These are phyloP conservation scores for Calonectria hongkongensis DNA, from an alignment of 2,329 filamentous ascomycete genomes.

Conservation along the genomic window DNA sequence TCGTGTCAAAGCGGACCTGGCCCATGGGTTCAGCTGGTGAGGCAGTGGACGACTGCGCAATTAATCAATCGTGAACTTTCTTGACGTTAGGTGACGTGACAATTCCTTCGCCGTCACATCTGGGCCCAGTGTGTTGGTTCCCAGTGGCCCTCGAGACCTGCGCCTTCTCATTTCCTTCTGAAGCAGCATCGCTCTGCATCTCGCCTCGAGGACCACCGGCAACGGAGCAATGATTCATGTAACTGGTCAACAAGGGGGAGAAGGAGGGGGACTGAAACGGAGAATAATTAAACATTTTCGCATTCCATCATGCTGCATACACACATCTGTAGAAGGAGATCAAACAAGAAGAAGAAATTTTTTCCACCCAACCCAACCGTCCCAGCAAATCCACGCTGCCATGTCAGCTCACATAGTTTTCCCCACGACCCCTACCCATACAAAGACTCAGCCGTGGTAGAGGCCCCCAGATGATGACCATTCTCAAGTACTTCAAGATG, in stretches of 20 bases:
- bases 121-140: background rate
- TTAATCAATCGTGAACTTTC: background rate
- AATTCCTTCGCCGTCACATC: constrained; percentile 3
- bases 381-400: constrained; percentile 37
- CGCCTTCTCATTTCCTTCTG: constrained; percentile 29
- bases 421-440: constrained; percentile 27
- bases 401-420: constrained; percentile 35
- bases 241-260: background rate
- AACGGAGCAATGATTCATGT: background rate
- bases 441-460: constrained; percentile 8
- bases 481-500: constrained; percentile 30
- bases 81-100: no score
- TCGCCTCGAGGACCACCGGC: background rate
- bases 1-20: constrained; percentile 11
- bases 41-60: constrained; percentile 16
- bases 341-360: constrained; percentile 24
- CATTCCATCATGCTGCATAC: constrained; percentile 51
- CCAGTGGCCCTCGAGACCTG: background rate
- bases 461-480: constrained; percentile 9
- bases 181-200: background rate
- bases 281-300: constrained; percentile 48
- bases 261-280: background rate
- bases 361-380: constrained; percentile 36
- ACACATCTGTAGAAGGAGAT: constrained; percentile 42
- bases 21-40: constrained; percentile 15